Base-by-base conservation (phyloP, 2,329 filamentous ascomycete species). In the Talaromyces sp. region DNA sequence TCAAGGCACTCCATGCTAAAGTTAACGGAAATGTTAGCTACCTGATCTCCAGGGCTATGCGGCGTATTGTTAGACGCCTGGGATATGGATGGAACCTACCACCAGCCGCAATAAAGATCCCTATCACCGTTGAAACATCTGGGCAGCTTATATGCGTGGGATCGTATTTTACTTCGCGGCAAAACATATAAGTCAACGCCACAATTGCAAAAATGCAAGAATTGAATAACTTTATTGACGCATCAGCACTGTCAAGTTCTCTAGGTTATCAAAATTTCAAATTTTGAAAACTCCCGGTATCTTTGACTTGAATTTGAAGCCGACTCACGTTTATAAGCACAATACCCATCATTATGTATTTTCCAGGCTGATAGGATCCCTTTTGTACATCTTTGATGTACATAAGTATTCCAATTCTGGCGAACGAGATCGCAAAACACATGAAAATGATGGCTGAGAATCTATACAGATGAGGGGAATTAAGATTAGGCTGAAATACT, bases 1-100 rank as follows among this genome's bases (percentile, higher is more conserved):
- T 40, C 4, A 40, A 16, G 10, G 45, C 32, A n/a, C 45, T 33
- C 45, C 45, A 47, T 29, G 45, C 45, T 47, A 40, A 39, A 11
- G 30, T 11, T 11, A 14, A 22, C 14, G 8, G 4, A 8, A 35
- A 27, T 10, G 17, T 30, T 44, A 39, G 36, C 20, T 39, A 39
- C 10, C 16, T 27, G 36, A 39, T 20, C 6, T n/a, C n/a, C n/a
- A n/a, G n/a, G n/a, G n/a, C n/a, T n/a, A n/a, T n/a, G n/a, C n/a
- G n/a, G n/a, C n/a, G n/a, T n/a, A n/a, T n/a, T n/a, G n/a, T n/a
- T n/a, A n/a, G n/a, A n/a, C n/a, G n/a, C n/a, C 33, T n/a, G 33
- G 33, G 5, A 35, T 29, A 14, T 24, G 9, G 22, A 30, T 6
- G 13, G 5, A n/a, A 45, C 42, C 19, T 45, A 45, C 42, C 42